These are phyloP conservation scores for Viridothelium virens DNA, from an alignment of 495 filamentous ascomycete genomes.

Conservation along the genomic window DNA sequence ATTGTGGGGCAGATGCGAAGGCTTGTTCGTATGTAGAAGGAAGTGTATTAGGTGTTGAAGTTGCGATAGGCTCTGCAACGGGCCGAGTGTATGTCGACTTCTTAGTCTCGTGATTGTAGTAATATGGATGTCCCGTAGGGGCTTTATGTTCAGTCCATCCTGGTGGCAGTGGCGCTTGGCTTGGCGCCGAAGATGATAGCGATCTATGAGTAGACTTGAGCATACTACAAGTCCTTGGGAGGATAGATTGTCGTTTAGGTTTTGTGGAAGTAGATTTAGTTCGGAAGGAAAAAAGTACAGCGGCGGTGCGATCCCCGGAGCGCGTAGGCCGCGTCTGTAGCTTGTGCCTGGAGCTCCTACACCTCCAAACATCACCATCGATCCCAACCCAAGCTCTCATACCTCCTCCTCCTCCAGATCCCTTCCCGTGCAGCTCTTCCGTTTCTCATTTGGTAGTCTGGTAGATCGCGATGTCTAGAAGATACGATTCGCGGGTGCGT, in stretches of 20 bases:
- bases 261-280: background rate
- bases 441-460: background rate
- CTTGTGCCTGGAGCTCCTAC: slow-evolving; percentile 29
- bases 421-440: background rate
- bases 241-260: background rate
- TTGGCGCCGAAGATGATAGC: slow-evolving; percentile 30
- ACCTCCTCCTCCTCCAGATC: slow-evolving; percentile 6
- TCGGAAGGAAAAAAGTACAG: background rate
- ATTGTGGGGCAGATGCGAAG: slow-evolving; percentile 6
- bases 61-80: slow-evolving; percentile 30
- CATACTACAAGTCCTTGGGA: slow-evolving; percentile 36
- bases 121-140: slow-evolving; percentile 79
- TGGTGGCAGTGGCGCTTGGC: slow-evolving; percentile 51
- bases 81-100: slow-evolving; percentile 81
- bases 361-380: slow-evolving; percentile 14
- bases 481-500: slow-evolving; percentile 93
- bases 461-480: slow-evolving; percentile 69
- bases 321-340: slow-evolving; percentile 25
- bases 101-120: slow-evolving; percentile 80
- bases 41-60: background rate
- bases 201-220: slow-evolving; percentile 58
- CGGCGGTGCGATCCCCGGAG: background rate
- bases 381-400: slow-evolving; percentile 2
- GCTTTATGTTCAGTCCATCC: slow-evolving; percentile 94
- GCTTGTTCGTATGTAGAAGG: background rate